These are phyloP conservation scores for Penicillium sp. DNA, from an alignment of 2,329 filamentous ascomycete species.

Conservation along the genomic window DNA sequence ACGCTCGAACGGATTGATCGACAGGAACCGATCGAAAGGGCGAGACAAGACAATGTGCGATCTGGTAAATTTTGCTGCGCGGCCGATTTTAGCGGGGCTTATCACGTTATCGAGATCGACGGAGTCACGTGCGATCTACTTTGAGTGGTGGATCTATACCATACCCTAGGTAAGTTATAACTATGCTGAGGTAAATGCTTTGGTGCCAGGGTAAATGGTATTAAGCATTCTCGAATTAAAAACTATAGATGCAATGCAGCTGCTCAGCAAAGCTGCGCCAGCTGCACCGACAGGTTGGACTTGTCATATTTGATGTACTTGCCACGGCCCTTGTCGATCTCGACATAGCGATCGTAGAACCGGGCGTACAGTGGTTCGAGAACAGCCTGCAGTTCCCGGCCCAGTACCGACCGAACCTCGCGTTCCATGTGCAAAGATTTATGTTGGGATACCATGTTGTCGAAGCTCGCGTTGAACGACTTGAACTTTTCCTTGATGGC, in stretches of 20 bases:
- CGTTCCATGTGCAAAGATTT: slow-evolving; percentile 86
- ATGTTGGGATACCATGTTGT: slow-evolving; percentile 83
- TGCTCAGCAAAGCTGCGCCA: slow-evolving; percentile 44
- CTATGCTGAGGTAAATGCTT: too few species aligned
- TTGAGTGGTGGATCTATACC: neutral
- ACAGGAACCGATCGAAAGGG: slow-evolving; percentile 17
- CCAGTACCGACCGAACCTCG: slow-evolving; percentile 80
- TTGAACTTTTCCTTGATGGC: slow-evolving; percentile 95
- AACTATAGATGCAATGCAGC: neutral
- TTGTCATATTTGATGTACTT: slow-evolving; percentile 99
- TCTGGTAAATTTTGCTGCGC: slow-evolving; percentile 37
- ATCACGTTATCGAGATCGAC: slow-evolving; percentile 42
- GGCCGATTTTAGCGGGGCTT: slow-evolving; percentile 37
- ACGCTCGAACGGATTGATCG: slow-evolving; percentile 30
- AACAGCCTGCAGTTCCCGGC: slow-evolving; percentile 83
- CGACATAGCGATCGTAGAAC: slow-evolving; percentile 97
- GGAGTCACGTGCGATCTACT: slow-evolving; percentile 12
- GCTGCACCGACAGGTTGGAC: slow-evolving; percentile 68
- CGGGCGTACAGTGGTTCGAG: slow-evolving; percentile 92
- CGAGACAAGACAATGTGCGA: slow-evolving; percentile 25
- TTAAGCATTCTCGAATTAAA: neutral
- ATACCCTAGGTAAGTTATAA: too few species aligned
- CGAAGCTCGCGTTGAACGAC: slow-evolving; percentile 86
- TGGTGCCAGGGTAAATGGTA: neutral
- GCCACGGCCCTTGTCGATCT: slow-evolving; percentile 95